These are phyloP conservation scores for Furcasterigmium furcatum DNA, from an alignment of 2,329 filamentous ascomycete genomes.

Conservation along the genomic window DNA sequence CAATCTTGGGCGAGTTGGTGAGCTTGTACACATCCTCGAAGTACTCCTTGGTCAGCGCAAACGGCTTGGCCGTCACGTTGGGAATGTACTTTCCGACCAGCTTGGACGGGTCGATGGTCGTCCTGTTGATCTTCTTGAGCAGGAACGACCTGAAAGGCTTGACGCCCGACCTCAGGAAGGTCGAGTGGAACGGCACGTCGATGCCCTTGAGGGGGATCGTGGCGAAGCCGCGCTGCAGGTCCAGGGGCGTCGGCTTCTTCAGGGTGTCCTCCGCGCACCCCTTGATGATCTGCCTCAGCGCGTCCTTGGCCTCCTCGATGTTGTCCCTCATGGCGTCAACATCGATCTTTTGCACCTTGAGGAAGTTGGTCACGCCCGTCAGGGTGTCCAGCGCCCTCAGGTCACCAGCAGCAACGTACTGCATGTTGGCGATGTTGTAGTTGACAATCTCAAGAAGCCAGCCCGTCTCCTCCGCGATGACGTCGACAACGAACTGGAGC, in stretches of 20 bases:
- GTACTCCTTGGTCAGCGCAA: constrained; percentile 96
- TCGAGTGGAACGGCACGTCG: constrained; percentile 98
- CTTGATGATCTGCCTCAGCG: constrained; percentile 86
- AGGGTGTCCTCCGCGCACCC: constrained; percentile 84
- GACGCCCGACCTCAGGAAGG: constrained; percentile 94
- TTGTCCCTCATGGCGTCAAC: constrained; percentile 89
- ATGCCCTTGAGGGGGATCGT: constrained; percentile 97
- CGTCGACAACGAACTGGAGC: constrained; percentile 93
- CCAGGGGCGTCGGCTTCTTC: constrained; percentile 81
- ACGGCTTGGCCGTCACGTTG: constrained; percentile 94
- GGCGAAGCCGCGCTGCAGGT: constrained; percentile 91
- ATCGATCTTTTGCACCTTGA: constrained; percentile 96
- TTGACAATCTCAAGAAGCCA: constrained; percentile 99
- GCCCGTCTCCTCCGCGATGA: constrained; percentile 86
- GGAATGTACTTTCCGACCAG: constrained; percentile 98
- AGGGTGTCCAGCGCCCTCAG: constrained; percentile 69
- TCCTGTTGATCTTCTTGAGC: constrained; percentile 99
- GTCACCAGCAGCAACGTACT: constrained; percentile 71
- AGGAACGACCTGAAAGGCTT: constrained; percentile 98
- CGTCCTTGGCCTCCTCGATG: constrained; percentile 86
- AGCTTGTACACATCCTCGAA: constrained; percentile 97
- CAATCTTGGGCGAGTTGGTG: constrained; percentile 80
- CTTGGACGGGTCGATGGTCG: constrained; percentile 95
- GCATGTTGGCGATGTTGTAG: constrained; percentile 78
- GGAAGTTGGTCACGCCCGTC: constrained; percentile 83